Percentiles rank a stretch among this genome's conserved stretches.
Conservation (phyloP, 805 yeast species). For the Crinitomyces ghanaensis region DNA sequence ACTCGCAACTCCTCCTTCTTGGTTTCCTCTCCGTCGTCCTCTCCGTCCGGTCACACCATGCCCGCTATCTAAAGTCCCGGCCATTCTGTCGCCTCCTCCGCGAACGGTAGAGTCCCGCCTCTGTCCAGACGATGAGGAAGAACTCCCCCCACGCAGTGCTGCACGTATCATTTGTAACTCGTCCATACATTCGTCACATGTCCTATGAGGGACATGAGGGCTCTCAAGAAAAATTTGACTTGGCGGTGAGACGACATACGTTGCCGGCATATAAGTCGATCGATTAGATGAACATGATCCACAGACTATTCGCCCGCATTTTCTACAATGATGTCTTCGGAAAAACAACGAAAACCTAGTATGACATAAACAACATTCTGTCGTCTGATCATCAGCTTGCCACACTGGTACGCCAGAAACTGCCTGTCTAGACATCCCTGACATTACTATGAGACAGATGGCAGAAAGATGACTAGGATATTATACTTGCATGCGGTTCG, state of each 20-base stretch:
- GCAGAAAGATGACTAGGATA: too few species aligned
- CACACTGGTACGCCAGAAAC: conserved; percentile 36
- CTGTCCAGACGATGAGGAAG: conserved; percentile 1
- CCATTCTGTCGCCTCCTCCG: conserved; percentile 3
- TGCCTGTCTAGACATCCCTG: conserved; percentile 3
- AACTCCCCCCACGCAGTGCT: conserved; percentile 13
- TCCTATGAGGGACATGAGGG: conserved; percentile 50
- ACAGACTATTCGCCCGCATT: conserved; percentile 73
- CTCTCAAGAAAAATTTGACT: conserved; percentile 36
- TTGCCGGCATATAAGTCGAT: conserved; percentile 45
- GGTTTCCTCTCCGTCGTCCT: too few species aligned
- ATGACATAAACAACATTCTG: conserved; percentile 45
- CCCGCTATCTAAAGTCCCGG: too few species aligned
- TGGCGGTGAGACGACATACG: conserved; percentile 47
- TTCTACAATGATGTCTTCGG: conserved; percentile 66
- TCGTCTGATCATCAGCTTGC: conserved; percentile 56
- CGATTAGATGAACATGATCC: conserved; percentile 48
- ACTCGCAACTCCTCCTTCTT: too few species aligned
- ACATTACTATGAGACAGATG: too few species aligned
- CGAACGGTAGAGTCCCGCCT: neutral
- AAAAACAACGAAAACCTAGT: conserved; percentile 44
- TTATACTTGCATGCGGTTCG: too few species aligned
- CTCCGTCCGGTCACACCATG: neutral
- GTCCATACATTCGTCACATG: conserved; percentile 63
- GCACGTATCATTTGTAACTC: conserved; percentile 34